Conservation (phyloP, 306 rosid species). For the Inga laurina region DNA sequence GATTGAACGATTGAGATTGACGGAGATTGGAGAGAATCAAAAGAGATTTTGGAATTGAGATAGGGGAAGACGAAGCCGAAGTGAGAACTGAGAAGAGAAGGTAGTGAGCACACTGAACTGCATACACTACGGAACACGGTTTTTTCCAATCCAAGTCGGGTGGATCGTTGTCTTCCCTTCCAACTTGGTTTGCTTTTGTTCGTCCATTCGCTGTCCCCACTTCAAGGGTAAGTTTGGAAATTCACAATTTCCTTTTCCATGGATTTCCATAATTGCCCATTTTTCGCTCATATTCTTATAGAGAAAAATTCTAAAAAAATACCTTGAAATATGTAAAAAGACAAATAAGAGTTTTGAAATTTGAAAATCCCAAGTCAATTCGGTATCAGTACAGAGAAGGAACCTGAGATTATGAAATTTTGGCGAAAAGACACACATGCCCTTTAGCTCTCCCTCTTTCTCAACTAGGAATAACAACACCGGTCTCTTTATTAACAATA, state of each 20-base stretch:
- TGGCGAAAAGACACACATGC: too few species aligned
- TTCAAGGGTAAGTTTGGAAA: not conserved
- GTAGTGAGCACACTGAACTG: conserved; percentile 6
- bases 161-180: conserved; percentile 38
- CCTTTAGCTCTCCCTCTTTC: too few species aligned
- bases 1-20: not conserved
- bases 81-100: not conserved
- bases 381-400: too few species aligned
- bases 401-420: too few species aligned
- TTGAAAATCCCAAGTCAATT: too few species aligned
- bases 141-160: conserved; percentile 24
- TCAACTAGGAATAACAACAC: too few species aligned
- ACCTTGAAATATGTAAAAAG: too few species aligned
- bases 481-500: too few species aligned
- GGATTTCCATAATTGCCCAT: too few species aligned
- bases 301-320: too few species aligned
- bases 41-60: not conserved
- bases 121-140: conserved; percentile 39
- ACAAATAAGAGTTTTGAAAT: too few species aligned
- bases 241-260: not conserved
- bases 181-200: not conserved
- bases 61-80: not conserved
- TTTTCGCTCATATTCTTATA: too few species aligned
- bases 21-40: not conserved
- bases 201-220: not conserved